These are phyloP conservation scores for Ambrosiella xylebori DNA, from an alignment of 2,329 filamentous ascomycete genomes.

Conservation along the genomic window DNA sequence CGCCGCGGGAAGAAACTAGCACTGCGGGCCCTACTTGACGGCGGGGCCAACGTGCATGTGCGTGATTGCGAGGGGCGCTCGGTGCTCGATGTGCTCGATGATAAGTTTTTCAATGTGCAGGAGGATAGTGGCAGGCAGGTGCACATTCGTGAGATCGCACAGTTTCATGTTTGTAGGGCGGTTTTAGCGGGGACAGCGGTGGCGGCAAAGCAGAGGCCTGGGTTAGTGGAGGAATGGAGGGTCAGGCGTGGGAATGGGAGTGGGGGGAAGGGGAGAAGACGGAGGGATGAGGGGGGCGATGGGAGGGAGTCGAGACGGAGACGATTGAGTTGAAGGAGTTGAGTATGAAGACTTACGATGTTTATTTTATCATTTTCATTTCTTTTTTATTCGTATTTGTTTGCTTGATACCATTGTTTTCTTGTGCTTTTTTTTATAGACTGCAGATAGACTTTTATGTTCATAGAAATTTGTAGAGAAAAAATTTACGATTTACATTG, in stretches of 20 bases:
- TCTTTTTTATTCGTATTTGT: not conserved
- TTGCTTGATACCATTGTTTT: not conserved
- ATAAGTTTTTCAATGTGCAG: constrained; percentile 20
- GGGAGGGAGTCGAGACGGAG: not conserved
- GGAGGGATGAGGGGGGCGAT: not conserved
- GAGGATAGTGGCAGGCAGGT: constrained; percentile 18
- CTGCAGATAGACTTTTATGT: too few species aligned
- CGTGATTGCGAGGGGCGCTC: constrained; percentile 28
- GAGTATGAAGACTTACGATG: not conserved
- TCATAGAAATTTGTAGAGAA: too few species aligned
- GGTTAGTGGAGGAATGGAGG: constrained; percentile 24
- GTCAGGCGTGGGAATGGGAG: not conserved
- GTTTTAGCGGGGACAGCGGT: constrained; percentile 25
- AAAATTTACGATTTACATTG: too few species aligned
- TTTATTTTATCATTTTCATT: not conserved
- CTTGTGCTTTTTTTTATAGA: too few species aligned
- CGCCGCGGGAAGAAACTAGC: constrained; percentile 36
- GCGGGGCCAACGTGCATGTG: constrained; percentile 30
- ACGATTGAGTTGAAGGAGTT: not conserved
- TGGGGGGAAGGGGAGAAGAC: not conserved
- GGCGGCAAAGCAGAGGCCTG: constrained; percentile 22
- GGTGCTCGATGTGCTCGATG: constrained; percentile 29
- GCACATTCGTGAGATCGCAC: constrained; percentile 21
- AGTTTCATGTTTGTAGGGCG: constrained; percentile 28
- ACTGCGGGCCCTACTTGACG: constrained; percentile 27